phyloP scores from a whole-genome alignment of 2,329 filamentous ascomycete species.

The Raffaelea ambrosiae region DNA sequence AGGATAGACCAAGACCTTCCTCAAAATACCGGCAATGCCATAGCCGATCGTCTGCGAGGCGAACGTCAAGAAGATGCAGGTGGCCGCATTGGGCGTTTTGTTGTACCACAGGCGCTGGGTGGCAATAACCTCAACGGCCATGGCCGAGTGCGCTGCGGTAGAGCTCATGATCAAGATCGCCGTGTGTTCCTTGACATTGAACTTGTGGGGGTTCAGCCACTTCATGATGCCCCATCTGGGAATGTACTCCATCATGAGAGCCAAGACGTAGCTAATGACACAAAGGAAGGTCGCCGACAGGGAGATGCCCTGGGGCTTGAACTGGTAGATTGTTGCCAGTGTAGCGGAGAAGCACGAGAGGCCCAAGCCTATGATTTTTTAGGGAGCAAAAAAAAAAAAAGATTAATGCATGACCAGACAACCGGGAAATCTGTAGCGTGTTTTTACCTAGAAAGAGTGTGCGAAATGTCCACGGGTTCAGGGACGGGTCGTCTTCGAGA shows the following conservation, averaged over 20 bases:
- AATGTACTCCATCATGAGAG: slow-evolving; percentile 23
- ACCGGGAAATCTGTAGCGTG: neutral
- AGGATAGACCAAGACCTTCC: slow-evolving; percentile 35
- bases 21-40: slow-evolving; percentile 37
- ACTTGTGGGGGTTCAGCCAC: slow-evolving; percentile 14
- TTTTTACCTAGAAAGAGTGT: neutral
- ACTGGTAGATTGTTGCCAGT: slow-evolving; percentile 35
- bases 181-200: slow-evolving; percentile 17
- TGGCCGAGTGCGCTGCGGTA: slow-evolving; percentile 12
- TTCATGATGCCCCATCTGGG: slow-evolving; percentile 16
- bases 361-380: slow-evolving; percentile 5
- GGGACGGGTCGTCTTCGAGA: neutral
- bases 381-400: too few species aligned
- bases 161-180: slow-evolving; percentile 15
- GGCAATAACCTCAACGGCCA: slow-evolving; percentile 30
- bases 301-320: slow-evolving; percentile 36
- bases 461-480: neutral
- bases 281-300: slow-evolving; percentile 35
- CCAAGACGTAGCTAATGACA: slow-evolving; percentile 32
- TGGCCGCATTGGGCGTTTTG: slow-evolving; percentile 26
- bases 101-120: slow-evolving; percentile 38
- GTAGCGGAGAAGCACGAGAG: slow-evolving; percentile 27
- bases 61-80: slow-evolving; percentile 34
- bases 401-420: too few species aligned
- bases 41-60: slow-evolving; percentile 41